These are phyloP conservation scores for Coemansia sp. DNA, from an alignment of 192 early-diverging fungal genomes.

Conservation along the genomic window DNA sequence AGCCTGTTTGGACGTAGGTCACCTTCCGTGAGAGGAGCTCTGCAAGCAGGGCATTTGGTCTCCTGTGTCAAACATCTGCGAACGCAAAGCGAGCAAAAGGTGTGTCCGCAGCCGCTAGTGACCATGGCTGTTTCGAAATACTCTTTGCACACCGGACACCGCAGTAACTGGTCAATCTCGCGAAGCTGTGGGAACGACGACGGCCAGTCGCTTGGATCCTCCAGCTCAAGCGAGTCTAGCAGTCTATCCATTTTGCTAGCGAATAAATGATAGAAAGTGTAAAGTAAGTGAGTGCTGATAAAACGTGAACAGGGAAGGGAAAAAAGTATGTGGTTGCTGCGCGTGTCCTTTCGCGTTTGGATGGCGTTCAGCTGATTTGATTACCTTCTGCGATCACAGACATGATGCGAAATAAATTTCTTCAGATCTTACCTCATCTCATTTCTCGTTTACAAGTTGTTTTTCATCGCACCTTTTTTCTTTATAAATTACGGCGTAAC, in stretches of 20 bases:
- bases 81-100: conserved; percentile 77
- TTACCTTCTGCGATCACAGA: too few species aligned
- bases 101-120: conserved; percentile 63
- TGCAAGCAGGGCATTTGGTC: conserved; percentile 66
- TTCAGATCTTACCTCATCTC: not conserved
- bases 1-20: conserved; percentile 47
- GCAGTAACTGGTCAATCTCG: conserved; percentile 64
- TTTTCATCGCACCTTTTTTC: not conserved
- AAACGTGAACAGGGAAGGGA: not conserved
- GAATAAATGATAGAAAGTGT: not conserved
- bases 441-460: not conserved
- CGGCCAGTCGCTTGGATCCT: conserved; percentile 74
- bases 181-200: conserved; percentile 41
- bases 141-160: conserved; percentile 80
- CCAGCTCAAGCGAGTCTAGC: conserved; percentile 27
- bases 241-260: not conserved
- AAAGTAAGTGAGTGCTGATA: not conserved
- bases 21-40: conserved; percentile 39
- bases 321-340: not conserved
- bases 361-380: not conserved
- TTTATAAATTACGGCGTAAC: not conserved
- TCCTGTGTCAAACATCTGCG: conserved; percentile 61
- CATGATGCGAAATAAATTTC: too few species aligned
- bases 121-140: conserved; percentile 62
- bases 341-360: not conserved